Evolutionary conservation across 805 yeast genomes (phyloP).

Genomic region (Sugiyamaella boreocaroliniensis): DNA sequence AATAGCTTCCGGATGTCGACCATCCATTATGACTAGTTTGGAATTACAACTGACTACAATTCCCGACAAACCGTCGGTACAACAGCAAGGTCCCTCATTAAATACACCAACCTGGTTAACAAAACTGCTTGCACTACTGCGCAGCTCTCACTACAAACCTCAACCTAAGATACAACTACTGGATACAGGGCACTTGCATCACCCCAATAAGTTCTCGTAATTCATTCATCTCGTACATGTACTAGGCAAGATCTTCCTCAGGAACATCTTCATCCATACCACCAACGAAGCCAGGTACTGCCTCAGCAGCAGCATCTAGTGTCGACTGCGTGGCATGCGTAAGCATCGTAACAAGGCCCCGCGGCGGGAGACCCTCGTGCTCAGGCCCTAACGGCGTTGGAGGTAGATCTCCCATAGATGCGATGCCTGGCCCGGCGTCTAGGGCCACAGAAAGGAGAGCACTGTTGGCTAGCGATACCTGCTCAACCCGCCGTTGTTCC

Average conservation of each 20-base stretch:
- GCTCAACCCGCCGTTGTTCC: slow-evolving; percentile 1
- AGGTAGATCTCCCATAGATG: not conserved
- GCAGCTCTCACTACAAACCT: too few species aligned
- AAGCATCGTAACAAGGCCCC: not conserved
- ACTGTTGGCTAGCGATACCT: not conserved
- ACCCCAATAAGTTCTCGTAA: not conserved
- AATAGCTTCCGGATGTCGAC: too few species aligned
- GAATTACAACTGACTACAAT: too few species aligned
- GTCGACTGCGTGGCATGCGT: not conserved
- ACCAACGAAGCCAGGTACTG: not conserved
- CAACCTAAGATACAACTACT: too few species aligned
- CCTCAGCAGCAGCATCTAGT: not conserved
- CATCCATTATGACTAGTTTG: too few species aligned
- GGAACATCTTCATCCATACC: not conserved
- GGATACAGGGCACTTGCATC: too few species aligned
- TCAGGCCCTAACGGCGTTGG: not conserved
- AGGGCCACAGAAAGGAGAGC: not conserved
- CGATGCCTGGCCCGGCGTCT: not conserved
- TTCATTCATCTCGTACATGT: not conserved
- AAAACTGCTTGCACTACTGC: too few species aligned
- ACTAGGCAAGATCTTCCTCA: not conserved
- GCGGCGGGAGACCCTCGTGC: not conserved
- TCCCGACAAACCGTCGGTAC: too few species aligned
- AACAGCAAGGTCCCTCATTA: too few species aligned
- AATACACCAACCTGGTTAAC: too few species aligned